phyloP scores from a whole-genome alignment of 2,329 filamentous ascomycete genomes.

The Diplodia scrobiculata region DNA sequence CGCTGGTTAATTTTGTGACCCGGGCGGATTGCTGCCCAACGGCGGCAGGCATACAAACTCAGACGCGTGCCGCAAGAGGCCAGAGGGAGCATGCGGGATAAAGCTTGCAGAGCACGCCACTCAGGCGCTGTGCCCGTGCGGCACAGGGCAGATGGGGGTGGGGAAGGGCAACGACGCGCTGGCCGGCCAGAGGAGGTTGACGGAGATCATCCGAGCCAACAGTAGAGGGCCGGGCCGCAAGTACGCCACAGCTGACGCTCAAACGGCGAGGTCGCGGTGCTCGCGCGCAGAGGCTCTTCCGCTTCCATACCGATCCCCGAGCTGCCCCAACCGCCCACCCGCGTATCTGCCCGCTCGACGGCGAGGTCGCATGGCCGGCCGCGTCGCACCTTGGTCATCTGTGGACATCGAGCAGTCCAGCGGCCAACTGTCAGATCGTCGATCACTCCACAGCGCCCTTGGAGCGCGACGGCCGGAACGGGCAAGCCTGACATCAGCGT shows the following conservation, averaged over 20 bases:
- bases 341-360: not conserved
- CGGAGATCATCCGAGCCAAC: conserved; percentile 24
- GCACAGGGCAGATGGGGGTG: conserved; percentile 6
- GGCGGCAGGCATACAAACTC: conserved; percentile 25
- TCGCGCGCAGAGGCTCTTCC: conserved; percentile 17
- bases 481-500: conserved; percentile 18
- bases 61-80: conserved; percentile 27
- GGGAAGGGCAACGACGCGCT: not conserved
- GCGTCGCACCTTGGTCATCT: conserved; percentile 23
- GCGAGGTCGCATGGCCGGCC: conserved; percentile 16
- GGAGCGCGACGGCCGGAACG: not conserved
- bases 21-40: conserved; percentile 25
- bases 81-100: conserved; percentile 25
- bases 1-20: conserved; percentile 25
- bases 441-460: conserved; percentile 9
- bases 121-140: conserved; percentile 19
- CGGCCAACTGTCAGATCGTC: conserved; percentile 12
- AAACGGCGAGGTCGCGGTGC: conserved; percentile 18
- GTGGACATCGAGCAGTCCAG: not conserved
- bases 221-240: conserved; percentile 23
- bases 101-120: conserved; percentile 28
- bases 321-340: conserved; percentile 4
- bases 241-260: conserved; percentile 15
- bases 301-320: conserved; percentile 25
- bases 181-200: conserved; percentile 3